phyloP scores from a whole-genome alignment of 306 rosid species.

The Cajanus cajan region DNA sequence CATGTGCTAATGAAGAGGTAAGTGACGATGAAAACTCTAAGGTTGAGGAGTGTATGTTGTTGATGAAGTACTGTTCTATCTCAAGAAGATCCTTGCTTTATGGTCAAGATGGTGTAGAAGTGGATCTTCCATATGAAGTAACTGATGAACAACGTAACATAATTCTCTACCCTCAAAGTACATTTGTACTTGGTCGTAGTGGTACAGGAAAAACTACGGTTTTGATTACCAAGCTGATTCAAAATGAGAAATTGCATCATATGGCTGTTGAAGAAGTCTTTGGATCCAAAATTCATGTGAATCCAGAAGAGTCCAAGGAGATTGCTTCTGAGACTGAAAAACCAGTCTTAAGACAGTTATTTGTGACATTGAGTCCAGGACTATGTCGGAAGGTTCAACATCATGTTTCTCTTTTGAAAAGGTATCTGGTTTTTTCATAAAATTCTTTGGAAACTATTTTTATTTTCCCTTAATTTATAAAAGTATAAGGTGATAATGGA shows the following conservation, averaged over 20 bases:
- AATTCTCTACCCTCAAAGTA: slow-evolving; percentile 44
- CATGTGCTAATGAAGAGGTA: slow-evolving; percentile 27
- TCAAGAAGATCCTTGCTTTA: slow-evolving; percentile 45
- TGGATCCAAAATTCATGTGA: neutral
- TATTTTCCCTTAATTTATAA: neutral
- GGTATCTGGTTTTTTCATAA: slow-evolving; percentile 34
- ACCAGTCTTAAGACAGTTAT: slow-evolving; percentile 49
- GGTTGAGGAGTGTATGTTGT: slow-evolving; percentile 60
- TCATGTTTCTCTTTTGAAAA: slow-evolving; percentile 56
- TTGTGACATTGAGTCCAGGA: slow-evolving; percentile 66
- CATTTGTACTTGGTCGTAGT: slow-evolving; percentile 65
- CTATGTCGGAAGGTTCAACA: slow-evolving; percentile 59
- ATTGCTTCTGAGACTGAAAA: neutral
- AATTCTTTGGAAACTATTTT: neutral
- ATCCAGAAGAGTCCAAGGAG: neutral
- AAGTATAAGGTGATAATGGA: neutral
- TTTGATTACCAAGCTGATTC: slow-evolving; percentile 55
- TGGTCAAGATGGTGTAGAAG: slow-evolving; percentile 37
- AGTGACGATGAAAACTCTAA: slow-evolving; percentile 46
- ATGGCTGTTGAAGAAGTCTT: slow-evolving; percentile 22
- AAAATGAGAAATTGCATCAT: slow-evolving; percentile 49
- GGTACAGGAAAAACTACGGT: slow-evolving; percentile 87
- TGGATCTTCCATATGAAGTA: slow-evolving; percentile 61
- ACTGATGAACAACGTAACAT: slow-evolving; percentile 52
- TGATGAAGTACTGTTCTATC: slow-evolving; percentile 62